Base-by-base conservation (phyloP, 371 early-diverging fungal genomes). In the Sporodiniella umbellata region DNA sequence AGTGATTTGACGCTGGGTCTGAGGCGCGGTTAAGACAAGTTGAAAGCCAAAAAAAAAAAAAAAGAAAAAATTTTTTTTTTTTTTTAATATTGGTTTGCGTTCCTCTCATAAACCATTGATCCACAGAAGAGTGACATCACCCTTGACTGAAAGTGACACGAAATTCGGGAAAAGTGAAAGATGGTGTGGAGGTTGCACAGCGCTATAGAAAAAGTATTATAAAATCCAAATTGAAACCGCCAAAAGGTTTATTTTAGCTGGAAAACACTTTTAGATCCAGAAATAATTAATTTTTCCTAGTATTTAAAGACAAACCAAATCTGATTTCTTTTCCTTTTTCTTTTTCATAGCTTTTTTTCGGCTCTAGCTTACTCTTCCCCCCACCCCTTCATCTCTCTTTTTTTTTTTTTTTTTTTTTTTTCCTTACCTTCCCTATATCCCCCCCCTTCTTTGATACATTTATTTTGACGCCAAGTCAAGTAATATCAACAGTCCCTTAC, bases 181-280 rank as follows among this genome's bases (percentile, higher is more conserved):
- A 14, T 35, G 4, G 35, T 40, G 21, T 40, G 40, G 40, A 40
- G 40, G 10, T 19, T 21, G 15, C 18, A 11, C 8, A 35, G 14
- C 4, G 18, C 21, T 40, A 40, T 40, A 40, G 40, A 40, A 40
- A 40, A 21, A n/a, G 40, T 40, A 40, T 40, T 40, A 40, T 40
- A 40, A 40, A 40, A 37, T 31, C n/a, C n/a, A n/a, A 35, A 35
- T 11, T 40, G 40, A 40, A 40, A 40, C 40, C 40, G 40, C 40
- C 21, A 40, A 40, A 19, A 8, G 40, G 17, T 40, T 40, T 21
- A 40, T 40, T 40, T 40, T 40, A 40, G 40, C n/a, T 40, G 40
- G 30, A 28, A 28, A 28, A n/a, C n/a, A n/a, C n/a, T n/a, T 28
- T 28, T 28, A 28, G 30, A 28, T 28, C 30, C 30, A 28, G 30